phyloP scores from a whole-genome alignment of 495 filamentous ascomycete genomes.

The Podospora sp. region DNA sequence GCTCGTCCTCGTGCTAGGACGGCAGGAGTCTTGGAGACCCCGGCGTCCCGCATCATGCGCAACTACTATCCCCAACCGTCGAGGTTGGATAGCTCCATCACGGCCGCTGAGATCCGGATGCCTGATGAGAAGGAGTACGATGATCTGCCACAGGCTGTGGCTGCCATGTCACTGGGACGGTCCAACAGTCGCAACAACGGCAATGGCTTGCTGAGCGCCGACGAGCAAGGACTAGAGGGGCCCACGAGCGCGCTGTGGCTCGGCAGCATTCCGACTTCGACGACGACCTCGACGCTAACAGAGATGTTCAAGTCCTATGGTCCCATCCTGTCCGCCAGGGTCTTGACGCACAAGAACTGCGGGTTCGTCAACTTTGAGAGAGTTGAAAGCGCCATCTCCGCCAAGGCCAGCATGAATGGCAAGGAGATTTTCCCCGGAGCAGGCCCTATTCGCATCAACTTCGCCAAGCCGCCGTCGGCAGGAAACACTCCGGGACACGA shows the following conservation, averaged over 20 bases:
- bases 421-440: constrained; percentile 98
- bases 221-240: constrained; percentile 81
- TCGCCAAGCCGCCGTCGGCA: constrained; percentile 90
- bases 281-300: constrained; percentile 87
- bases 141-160: constrained; percentile 68
- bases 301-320: constrained; percentile 92
- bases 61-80: constrained; percentile 82
- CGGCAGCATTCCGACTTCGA: constrained; percentile 96
- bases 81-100: constrained; percentile 81
- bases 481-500: constrained; percentile 81
- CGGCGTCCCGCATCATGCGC: constrained; percentile 69
- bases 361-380: constrained; percentile 97
- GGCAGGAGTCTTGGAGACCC: constrained; percentile 86
- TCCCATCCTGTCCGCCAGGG: constrained; percentile 86
- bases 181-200: constrained; percentile 62
- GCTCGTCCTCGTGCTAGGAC: constrained; percentile 81
- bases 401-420: constrained; percentile 83
- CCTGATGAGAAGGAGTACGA: constrained; percentile 75
- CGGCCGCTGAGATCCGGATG: constrained; percentile 73
- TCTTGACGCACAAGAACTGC: constrained; percentile 98
- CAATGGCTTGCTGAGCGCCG: constrained; percentile 57
- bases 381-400: constrained; percentile 84
- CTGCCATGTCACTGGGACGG: constrained; percentile 72
- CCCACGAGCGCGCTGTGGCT: constrained; percentile 96
- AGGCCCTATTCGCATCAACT: constrained; percentile 92